Conservation (phyloP, 495 filamentous ascomycete species). For the Aspergillus steynii region DNA sequence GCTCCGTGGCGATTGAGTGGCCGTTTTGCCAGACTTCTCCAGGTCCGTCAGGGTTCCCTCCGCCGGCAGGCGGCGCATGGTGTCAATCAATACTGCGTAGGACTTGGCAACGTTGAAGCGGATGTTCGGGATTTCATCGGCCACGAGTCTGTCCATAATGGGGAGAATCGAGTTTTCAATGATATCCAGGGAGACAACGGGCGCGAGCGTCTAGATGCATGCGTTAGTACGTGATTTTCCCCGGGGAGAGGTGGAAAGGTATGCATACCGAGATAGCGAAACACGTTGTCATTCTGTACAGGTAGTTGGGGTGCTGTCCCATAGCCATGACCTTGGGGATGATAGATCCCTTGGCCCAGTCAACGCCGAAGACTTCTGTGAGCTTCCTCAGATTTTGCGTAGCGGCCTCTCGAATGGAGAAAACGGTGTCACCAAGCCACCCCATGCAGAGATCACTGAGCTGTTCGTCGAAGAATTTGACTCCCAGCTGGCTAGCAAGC, state of each 20-base stretch:
- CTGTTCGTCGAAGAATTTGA: constrained; percentile 98
- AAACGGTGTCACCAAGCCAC: constrained; percentile 98
- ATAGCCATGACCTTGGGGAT: constrained; percentile 98
- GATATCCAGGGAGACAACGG: constrained; percentile 86
- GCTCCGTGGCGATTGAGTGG: constrained; percentile 66
- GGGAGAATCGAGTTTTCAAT: constrained; percentile 92
- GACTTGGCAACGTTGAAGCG: constrained; percentile 99
- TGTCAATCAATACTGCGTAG: constrained; percentile 83
- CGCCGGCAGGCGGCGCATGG: constrained; percentile 83
- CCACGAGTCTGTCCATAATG: constrained; percentile 89
- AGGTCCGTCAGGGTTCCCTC: constrained; percentile 81
- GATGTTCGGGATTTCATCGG: constrained; percentile 96
- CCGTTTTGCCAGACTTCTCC: constrained; percentile 70
- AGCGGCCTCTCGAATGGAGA: constrained; percentile 95
- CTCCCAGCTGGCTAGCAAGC: constrained; percentile 91
- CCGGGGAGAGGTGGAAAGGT: background rate
- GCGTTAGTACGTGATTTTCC: background rate
- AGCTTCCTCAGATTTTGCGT: constrained; percentile 97
- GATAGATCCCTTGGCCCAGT: constrained; percentile 96
- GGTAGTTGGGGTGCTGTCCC: constrained; percentile 96
- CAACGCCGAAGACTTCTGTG: constrained; percentile 96
- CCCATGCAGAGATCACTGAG: constrained; percentile 94
- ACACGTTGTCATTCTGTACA: constrained; percentile 99
- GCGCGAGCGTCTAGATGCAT: constrained; percentile 75
- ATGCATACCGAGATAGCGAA: constrained; percentile 91